phyloP scores from a whole-genome alignment of 345 rosid species.

The Clarkia xantiana region DNA sequence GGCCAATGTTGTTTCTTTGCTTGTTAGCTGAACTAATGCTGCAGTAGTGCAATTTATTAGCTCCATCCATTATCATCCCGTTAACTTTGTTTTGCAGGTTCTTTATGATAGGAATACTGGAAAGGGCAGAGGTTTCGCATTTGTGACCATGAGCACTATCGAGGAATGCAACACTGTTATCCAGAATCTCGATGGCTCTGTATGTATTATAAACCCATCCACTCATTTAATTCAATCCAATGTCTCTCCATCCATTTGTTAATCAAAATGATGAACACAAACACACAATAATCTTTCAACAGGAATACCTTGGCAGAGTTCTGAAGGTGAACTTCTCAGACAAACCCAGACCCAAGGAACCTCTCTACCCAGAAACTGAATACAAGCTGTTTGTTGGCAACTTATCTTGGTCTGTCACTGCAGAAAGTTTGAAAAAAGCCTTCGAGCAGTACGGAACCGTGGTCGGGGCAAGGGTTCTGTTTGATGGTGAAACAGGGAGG shows the following conservation, averaged over 20 bases:
- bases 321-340: conserved; percentile 70
- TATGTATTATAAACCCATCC: conserved; percentile 26
- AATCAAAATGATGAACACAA: background rate
- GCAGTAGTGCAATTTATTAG: background rate
- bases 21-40: no score
- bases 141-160: conserved; percentile 74
- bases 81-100: conserved; percentile 27
- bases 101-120: conserved; percentile 73
- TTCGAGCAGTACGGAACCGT: conserved; percentile 64
- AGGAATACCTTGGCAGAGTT: conserved; percentile 58
- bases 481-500: conserved; percentile 73
- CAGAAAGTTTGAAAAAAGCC: conserved; percentile 52
- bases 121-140: conserved; percentile 82
- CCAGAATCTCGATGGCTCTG: conserved; percentile 80
- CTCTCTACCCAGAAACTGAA: conserved; percentile 75
- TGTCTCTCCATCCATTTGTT: background rate
- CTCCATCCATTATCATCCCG: background rate
- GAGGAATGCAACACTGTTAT: conserved; percentile 62
- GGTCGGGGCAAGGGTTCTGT: conserved; percentile 77
- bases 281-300: conserved; percentile 3
- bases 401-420: conserved; percentile 71
- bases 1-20: no score
- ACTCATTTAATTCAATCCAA: background rate
- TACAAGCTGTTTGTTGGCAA: conserved; percentile 75
- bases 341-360: conserved; percentile 48